Evolutionary conservation across 805 yeast species (phyloP).

Genomic region (Zygoascus ofunaensis): DNA sequence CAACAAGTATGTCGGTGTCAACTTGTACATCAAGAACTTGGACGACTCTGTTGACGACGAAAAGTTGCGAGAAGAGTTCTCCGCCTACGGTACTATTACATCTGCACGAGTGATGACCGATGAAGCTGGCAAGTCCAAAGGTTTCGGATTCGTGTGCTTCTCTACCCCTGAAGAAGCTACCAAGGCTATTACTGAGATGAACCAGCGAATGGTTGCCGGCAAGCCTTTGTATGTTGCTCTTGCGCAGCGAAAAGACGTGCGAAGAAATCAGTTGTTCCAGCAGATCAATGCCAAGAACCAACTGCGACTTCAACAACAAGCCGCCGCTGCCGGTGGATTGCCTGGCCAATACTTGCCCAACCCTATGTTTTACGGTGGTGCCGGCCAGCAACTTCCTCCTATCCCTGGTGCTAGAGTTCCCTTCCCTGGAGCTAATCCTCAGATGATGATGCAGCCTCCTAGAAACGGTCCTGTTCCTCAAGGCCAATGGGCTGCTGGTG

Average conservation of each 20-base stretch:
- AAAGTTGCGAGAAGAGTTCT: slow-evolving; percentile 81
- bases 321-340: slow-evolving; percentile 54
- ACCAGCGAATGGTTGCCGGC: slow-evolving; percentile 88
- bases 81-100: slow-evolving; percentile 89
- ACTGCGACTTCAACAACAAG: slow-evolving; percentile 95
- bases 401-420: slow-evolving; percentile 53
- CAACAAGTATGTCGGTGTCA: slow-evolving; percentile 94
- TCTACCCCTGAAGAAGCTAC: slow-evolving; percentile 98
- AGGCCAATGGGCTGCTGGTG: slow-evolving; percentile 33
- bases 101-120: slow-evolving; percentile 74
- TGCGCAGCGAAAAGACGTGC: slow-evolving; percentile 97
- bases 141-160: slow-evolving; percentile 98
- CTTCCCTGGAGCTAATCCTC: slow-evolving; percentile 30
- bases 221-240: slow-evolving; percentile 97
- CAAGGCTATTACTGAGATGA: slow-evolving; percentile 96
- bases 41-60: slow-evolving; percentile 91
- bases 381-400: slow-evolving; percentile 67
- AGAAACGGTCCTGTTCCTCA: slow-evolving; percentile 27
- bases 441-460: slow-evolving; percentile 30
- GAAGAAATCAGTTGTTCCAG: slow-evolving; percentile 94
- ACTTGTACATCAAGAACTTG: slow-evolving; percentile 92
- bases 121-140: slow-evolving; percentile 90
- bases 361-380: slow-evolving; percentile 62
- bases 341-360: slow-evolving; percentile 72
- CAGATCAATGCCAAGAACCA: slow-evolving; percentile 98